Conservation (phyloP, 225 moss, liverwort and hornwort species). For the Climacium dendroides region DNA sequence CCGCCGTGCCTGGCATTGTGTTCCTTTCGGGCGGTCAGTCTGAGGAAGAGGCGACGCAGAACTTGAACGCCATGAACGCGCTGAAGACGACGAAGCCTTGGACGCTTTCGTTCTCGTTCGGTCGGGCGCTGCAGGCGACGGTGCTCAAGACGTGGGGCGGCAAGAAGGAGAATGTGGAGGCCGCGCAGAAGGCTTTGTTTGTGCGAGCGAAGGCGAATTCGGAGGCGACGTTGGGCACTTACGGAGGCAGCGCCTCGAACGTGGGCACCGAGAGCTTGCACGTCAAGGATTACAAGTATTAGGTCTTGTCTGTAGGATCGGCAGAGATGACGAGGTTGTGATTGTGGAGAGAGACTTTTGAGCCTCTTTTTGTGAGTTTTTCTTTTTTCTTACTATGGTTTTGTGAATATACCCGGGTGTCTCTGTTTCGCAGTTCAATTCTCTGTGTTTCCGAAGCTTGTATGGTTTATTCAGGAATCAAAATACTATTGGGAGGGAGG, state of each 20-base stretch:
- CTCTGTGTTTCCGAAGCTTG: background rate
- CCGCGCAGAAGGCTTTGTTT: background rate
- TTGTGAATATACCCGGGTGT: background rate
- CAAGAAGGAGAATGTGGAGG: background rate
- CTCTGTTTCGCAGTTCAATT: background rate
- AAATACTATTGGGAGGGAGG: rapidly evolving
- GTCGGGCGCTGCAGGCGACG: background rate
- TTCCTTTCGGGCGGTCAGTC: background rate
- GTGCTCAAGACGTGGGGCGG: background rate
- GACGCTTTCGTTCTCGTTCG: background rate
- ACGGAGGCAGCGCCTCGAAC: conserved; percentile 8
- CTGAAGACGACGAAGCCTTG: background rate
- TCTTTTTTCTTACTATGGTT: background rate
- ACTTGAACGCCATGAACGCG: background rate
- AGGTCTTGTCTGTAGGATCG: background rate
- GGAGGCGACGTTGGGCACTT: conserved; percentile 37
- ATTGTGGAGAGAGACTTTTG: background rate
- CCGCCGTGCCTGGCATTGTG: background rate
- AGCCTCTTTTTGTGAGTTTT: background rate
- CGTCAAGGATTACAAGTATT: conserved; percentile 49
- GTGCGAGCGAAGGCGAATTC: conserved; percentile 46
- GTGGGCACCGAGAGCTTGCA: conserved; percentile 36
- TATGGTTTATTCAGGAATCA: background rate
- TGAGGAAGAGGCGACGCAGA: background rate
- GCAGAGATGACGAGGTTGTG: background rate